A percentile compares a stretch with the other conserved stretches of the same genome.
Conservation (phyloP, 2,329 filamentous ascomycete species). For the Graphiopsis chlorocephala region DNA sequence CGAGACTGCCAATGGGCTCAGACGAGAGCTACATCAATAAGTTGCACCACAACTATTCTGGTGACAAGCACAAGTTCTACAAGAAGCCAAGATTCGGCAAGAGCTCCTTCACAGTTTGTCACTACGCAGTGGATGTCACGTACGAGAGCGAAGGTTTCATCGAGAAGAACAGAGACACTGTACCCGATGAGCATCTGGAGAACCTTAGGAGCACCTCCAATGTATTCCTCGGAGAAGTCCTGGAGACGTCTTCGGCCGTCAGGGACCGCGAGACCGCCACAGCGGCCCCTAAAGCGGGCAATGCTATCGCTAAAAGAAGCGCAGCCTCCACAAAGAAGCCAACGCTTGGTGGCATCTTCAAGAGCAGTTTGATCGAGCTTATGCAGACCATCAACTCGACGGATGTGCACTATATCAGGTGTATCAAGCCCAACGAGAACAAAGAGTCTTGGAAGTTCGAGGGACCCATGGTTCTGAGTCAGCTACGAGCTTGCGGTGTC, state of each 20-base stretch:
- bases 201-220: conserved; percentile 83
- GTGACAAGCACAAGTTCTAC: conserved; percentile 92
- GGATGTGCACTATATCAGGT: conserved; percentile 97
- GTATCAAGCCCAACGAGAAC: conserved; percentile 97
- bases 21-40: conserved; percentile 97
- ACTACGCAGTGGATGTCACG: conserved; percentile 96
- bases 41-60: conserved; percentile 87
- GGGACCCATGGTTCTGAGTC: conserved; percentile 96
- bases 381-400: conserved; percentile 98
- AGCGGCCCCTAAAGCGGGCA: conserved; percentile 67
- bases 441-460: conserved; percentile 98
- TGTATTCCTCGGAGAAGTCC: conserved; percentile 75
- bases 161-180: conserved; percentile 98
- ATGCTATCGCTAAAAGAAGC: conserved; percentile 73
- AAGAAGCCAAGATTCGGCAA: conserved; percentile 98
- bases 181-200: conserved; percentile 96
- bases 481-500: conserved; percentile 96
- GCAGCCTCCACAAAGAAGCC: conserved; percentile 94
- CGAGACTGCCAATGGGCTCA: conserved; percentile 90
- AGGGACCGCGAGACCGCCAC: conserved; percentile 78
- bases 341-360: conserved; percentile 97
- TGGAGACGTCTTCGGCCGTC: conserved; percentile 80
- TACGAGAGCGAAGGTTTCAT: conserved; percentile 99
- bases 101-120: conserved; percentile 94
- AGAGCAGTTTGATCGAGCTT: conserved; percentile 93